Conservation (phyloP, 768 basidiomycete genomes). For the Boletus bicolor region DNA sequence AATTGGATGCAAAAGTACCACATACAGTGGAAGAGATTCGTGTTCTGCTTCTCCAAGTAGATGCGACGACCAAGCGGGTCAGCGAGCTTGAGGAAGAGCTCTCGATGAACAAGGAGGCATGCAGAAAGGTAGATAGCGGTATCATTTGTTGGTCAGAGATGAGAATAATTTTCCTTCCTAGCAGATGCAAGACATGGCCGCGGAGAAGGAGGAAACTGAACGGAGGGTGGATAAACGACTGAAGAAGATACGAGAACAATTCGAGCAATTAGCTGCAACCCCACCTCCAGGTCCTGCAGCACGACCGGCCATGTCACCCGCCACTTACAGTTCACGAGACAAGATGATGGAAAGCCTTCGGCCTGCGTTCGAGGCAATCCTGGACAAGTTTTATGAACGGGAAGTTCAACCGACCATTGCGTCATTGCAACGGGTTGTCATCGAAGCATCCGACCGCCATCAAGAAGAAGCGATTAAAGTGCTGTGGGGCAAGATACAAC, state of each 20-base stretch:
- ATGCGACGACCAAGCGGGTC: conserved; percentile 20
- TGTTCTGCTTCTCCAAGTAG: conserved; percentile 23
- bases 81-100: conserved; percentile 23
- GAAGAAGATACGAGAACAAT: conserved; percentile 16
- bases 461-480: conserved; percentile 22
- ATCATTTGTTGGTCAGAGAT: not conserved
- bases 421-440: conserved; percentile 7
- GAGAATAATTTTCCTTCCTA: conserved; percentile 6
- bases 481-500: conserved; percentile 28
- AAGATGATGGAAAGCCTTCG: conserved; percentile 19
- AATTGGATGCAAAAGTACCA: conserved; percentile 25
- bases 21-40: conserved; percentile 25
- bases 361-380: conserved; percentile 15
- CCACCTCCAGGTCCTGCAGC: conserved; percentile 1
- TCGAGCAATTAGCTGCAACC: conserved; percentile 13
- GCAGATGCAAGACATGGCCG: conserved; percentile 17
- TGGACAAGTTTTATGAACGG: conserved; percentile 24
- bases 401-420: conserved; percentile 22
- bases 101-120: conserved; percentile 10
- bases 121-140: conserved; percentile 16
- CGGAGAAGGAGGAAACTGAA: conserved; percentile 11
- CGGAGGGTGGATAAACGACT: conserved; percentile 15
- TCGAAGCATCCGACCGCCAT: conserved; percentile 16
- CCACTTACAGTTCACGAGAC: conserved; percentile 1
- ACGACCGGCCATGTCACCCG: not conserved